These are phyloP conservation scores for Scheffersomyces lignosus DNA, from an alignment of 805 yeast genomes.

Conservation along the genomic window DNA sequence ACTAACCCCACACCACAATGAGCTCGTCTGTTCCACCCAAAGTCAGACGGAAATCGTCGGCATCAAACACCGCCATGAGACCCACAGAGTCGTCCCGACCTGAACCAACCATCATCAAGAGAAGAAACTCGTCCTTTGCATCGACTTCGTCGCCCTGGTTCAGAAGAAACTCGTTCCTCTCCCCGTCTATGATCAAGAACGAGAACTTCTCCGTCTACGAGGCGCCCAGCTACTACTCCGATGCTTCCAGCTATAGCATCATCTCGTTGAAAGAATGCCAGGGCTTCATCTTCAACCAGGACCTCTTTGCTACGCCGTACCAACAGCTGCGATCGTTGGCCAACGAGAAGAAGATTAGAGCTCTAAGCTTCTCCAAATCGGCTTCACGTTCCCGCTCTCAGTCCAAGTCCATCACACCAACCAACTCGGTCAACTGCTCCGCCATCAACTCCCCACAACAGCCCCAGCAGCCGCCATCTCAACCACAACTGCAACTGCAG, in stretches of 20 bases:
- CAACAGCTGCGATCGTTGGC: slow-evolving; percentile 51
- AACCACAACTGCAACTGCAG: slow-evolving; percentile 4
- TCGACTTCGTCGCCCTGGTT: slow-evolving; percentile 53
- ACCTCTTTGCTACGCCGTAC: slow-evolving; percentile 68
- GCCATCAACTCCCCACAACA: neutral
- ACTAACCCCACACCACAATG: too few species aligned
- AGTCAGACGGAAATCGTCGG: too few species aligned
- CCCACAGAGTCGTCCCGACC: too few species aligned
- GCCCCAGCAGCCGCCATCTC: neutral
- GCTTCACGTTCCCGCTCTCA: slow-evolving; percentile 5
- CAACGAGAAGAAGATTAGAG: slow-evolving; percentile 30
- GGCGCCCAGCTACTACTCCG: slow-evolving; percentile 32
- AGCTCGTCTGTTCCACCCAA: too few species aligned
- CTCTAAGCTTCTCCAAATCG: slow-evolving; percentile 18
- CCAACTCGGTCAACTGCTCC: slow-evolving; percentile 1
- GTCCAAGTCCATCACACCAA: slow-evolving; percentile 3
- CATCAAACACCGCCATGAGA: too few species aligned
- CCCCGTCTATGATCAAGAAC: slow-evolving; percentile 55
- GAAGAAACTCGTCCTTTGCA: slow-evolving; percentile 16
- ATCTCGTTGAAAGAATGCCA: slow-evolving; percentile 61
- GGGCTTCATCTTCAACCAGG: slow-evolving; percentile 78
- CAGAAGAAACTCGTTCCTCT: slow-evolving; percentile 56
- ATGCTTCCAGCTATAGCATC: slow-evolving; percentile 27
- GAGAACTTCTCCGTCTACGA: slow-evolving; percentile 59
- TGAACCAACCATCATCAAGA: slow-evolving; percentile 3